phyloP scores from a whole-genome alignment of 805 yeast species.

The Schwanniomyces yamadae region DNA sequence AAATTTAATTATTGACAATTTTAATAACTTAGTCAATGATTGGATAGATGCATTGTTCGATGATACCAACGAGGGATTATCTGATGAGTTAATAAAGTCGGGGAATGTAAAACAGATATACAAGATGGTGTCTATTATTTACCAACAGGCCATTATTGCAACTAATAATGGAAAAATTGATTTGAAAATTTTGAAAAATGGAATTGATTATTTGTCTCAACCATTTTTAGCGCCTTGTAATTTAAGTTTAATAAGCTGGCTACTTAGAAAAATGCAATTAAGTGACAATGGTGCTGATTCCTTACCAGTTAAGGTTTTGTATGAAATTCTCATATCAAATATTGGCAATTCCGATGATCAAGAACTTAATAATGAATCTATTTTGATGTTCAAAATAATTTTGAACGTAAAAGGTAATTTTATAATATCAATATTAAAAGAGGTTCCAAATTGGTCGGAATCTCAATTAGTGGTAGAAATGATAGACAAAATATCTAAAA shows the following conservation, averaged over 20 bases:
- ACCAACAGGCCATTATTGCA: conserved; percentile 70
- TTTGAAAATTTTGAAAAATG: conserved; percentile 62
- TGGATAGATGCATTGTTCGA: conserved; percentile 86
- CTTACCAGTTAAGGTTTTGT: conserved; percentile 19
- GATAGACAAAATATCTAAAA: conserved; percentile 5
- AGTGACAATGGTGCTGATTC: conserved; percentile 14
- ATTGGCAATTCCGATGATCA: conserved; percentile 13
- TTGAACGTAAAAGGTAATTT: conserved; percentile 21
- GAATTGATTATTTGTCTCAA: conserved; percentile 84
- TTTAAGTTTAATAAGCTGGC: conserved; percentile 36
- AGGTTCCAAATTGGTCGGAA: conserved; percentile 11
- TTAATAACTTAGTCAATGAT: conserved; percentile 40
- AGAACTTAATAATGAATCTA: conserved; percentile 16
- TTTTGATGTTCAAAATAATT: conserved; percentile 22
- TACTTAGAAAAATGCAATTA: conserved; percentile 14
- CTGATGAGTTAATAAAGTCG: conserved; percentile 75
- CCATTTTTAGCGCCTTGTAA: conserved; percentile 65
- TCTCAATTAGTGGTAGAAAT: conserved; percentile 14
- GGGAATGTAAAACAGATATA: conserved; percentile 67
- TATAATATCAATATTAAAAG: conserved; percentile 15
- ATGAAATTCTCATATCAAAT: conserved; percentile 25
- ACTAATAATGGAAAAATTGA: conserved; percentile 55
- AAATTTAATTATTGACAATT: conserved; percentile 28
- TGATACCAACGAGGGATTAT: conserved; percentile 62
- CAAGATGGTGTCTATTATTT: conserved; percentile 66